Evolutionary conservation across 352 stramenopile species (phyloP), one percentile per base, ranked within the genome.

Genomic region (Phytophthora palmivora): DNA sequence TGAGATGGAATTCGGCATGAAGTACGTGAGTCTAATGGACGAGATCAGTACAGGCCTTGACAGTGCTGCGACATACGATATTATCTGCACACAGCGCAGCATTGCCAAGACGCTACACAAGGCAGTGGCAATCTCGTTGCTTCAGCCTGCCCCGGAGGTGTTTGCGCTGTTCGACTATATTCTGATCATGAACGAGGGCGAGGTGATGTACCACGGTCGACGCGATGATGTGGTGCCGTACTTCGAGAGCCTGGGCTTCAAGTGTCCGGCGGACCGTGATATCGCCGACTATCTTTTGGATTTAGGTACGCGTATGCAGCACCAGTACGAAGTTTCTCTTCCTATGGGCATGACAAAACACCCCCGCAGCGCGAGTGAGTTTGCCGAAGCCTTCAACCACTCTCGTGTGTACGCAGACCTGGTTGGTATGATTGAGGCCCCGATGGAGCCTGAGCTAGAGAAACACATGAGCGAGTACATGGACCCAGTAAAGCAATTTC

Each of bases 1-100:
- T 18, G 79, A 92, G 76, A 98, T 98, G 82, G 68, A 95, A 42
- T 84, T 93, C 45, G 91, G 51, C 84, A 90, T 61, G 91, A n/a
- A 89, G 88, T 73, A 75, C 16, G 79, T 77, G 49, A 79, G 65
- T 18, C 54, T 49, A 74, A 76, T 96, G 50, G 91, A 97, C 72
- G 68, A 84, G 63, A 82, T 84, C 65, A 78, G 63, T 37, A 84
- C 75, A 8, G 77, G 77, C 22, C 52, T n/a, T 57, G 76, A 86
- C 62, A 68, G 57, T 28, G 76, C 76, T 16, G 66, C 74, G 14
- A 84, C 76, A 43, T 79, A 78, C 42, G 76, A 84, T 56, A 81
- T 78, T 38, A 69, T 78, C 47, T 71, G 58, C 33, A 63, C 56
- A 18, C 64, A 83, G 54, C 62, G 63, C 11, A 65, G 53, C 39